Evolutionary conservation across 2,329 filamentous ascomycete species (phyloP), one percentile per base, ranked within the genome.

Genomic region (Pyrenophora graminea): DNA sequence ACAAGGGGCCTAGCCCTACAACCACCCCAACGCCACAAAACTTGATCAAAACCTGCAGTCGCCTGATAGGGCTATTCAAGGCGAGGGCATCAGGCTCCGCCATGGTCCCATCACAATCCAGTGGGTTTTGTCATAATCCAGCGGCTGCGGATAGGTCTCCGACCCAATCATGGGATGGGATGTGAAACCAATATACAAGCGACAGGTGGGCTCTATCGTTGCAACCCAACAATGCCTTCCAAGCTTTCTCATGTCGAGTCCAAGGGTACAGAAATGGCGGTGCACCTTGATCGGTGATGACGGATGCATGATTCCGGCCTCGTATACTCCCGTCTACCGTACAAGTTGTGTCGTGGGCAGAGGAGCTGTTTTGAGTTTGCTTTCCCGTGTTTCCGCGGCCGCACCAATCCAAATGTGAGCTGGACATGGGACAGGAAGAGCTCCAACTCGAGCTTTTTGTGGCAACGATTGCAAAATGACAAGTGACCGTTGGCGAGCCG

Each of bases 381-480:
- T 13, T 33, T 45, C 45, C 54, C 49, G 42, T 19, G 30, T 45
- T 45, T 51, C 55, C 51, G 51, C 25, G 33, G 30, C 10, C 45
- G 38, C 34, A 44, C 12, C 33, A 55, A 39, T 38, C 38, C 42
- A 55, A 25, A 25, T 45, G 42, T 47, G 44, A 47, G 38, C 48
- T 51, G 6, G 38, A n/a, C 34, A 39, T 48, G 45, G 53, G 38
- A 31, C 46, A 30, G 44, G 25, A 23, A 32, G 33, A 18, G 33
- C 39, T 42, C 40, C 15, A 15, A 21, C 33, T 40, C 45, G 30
- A 15, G 31, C 36, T 45, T 36, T 25, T 36, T 8, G 4, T 25
- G 6, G 23, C 8, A 25, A 25, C 23, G 23, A 25, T 25, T 25
- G 23, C 6, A 25, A 25, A 25, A 25, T 25, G 23, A 25, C 23